A percentile compares a stretch with the other conserved stretches of the same genome.
Evolutionary conservation across 2,329 filamentous ascomycete species (phyloP).

Genomic region (Aureobasidium sp.): DNA sequence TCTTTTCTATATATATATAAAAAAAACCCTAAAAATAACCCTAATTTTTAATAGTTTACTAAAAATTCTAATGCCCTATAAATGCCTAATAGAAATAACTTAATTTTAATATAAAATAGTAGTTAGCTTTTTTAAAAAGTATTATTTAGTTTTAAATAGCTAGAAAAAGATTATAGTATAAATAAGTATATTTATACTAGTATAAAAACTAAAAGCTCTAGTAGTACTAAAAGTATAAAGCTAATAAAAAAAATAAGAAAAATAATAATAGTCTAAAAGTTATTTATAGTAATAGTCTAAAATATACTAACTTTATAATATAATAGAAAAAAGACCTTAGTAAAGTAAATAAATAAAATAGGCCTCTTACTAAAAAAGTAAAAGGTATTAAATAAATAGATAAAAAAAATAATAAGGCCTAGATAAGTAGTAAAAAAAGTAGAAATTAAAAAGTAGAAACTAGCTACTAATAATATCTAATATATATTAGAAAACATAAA

Average conservation of each 20-base stretch:
- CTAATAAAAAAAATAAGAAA: constrained; percentile 45
- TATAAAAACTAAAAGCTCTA: constrained; percentile 57
- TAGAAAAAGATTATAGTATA: constrained; percentile 59
- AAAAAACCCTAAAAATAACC: no score
- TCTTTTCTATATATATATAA: no score
- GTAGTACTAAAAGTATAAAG: constrained; percentile 42
- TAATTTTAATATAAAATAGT: no score
- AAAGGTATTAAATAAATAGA: constrained; percentile 38
- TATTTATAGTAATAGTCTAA: constrained; percentile 34
- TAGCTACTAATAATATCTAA: constrained; percentile 41
- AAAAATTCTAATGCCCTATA: no score
- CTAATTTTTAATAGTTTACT: no score
- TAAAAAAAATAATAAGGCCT: constrained; percentile 24
- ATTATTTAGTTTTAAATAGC: constrained; percentile 24
- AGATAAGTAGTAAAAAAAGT: constrained; percentile 21
- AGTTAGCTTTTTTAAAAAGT: no score
- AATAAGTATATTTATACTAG: constrained; percentile 53
- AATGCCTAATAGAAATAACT: no score
- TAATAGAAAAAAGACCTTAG: constrained; percentile 29
- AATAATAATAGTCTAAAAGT: constrained; percentile 45
- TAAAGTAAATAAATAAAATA: constrained; percentile 37
- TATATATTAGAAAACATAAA: constrained; percentile 47
- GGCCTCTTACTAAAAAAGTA: constrained; percentile 38
- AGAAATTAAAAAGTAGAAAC: constrained; percentile 41
- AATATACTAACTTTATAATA: constrained; percentile 27